These are phyloP conservation scores for Aspergillus sparsus DNA, from an alignment of 495 filamentous ascomycete genomes.

Conservation along the genomic window DNA sequence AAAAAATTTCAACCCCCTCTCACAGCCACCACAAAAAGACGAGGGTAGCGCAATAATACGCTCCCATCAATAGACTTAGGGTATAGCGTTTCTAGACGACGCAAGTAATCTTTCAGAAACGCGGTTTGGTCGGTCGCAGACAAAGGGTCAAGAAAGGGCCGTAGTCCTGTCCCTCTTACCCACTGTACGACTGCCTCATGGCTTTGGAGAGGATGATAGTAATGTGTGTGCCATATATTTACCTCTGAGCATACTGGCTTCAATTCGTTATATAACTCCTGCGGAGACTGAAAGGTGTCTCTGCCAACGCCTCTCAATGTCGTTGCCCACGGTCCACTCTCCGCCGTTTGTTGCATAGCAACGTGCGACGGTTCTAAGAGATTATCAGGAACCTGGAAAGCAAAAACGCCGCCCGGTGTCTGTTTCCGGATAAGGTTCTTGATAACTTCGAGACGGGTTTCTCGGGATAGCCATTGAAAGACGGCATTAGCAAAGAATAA, in stretches of 20 bases:
- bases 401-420: constrained; percentile 48
- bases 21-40: constrained; percentile 52
- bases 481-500: constrained; percentile 58
- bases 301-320: constrained; percentile 39
- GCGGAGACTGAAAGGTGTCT: constrained; percentile 48
- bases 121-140: constrained; percentile 31
- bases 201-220: constrained; percentile 50
- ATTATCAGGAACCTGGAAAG: constrained; percentile 58
- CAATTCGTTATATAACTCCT: constrained; percentile 48
- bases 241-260: constrained; percentile 40
- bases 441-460: constrained; percentile 44
- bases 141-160: constrained; percentile 51
- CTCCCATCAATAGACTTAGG: constrained; percentile 40
- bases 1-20: constrained; percentile 6
- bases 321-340: constrained; percentile 40
- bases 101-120: constrained; percentile 46
- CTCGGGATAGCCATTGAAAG: constrained; percentile 53
- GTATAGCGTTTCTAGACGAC: constrained; percentile 39
- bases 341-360: constrained; percentile 46
- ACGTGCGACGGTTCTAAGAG: constrained; percentile 48
- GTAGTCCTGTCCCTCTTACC: constrained; percentile 56
- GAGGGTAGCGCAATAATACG: constrained; percentile 48
- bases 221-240: constrained; percentile 53
- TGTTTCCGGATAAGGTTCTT: constrained; percentile 41
- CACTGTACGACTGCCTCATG: constrained; percentile 55